Conservation (phyloP, 2,329 filamentous ascomycete species). For the Clonostachys rhizophaga region DNA sequence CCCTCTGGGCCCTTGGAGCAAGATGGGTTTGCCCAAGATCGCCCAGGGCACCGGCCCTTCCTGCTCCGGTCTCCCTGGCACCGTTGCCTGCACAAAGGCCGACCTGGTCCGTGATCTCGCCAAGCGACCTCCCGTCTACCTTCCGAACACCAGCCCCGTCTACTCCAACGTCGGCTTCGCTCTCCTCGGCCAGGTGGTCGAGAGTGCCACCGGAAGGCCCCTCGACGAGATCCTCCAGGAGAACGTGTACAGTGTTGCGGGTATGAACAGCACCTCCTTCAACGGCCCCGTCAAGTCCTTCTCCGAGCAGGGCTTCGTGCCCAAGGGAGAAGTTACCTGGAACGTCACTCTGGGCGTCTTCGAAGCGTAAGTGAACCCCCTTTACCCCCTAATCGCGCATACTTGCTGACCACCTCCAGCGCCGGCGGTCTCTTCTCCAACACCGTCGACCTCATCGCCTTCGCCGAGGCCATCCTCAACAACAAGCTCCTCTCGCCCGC, state of each 20-base stretch:
- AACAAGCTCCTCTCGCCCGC: slow-evolving; percentile 30
- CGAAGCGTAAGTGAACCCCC: slow-evolving; percentile 18
- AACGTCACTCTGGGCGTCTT: slow-evolving; percentile 24
- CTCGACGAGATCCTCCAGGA: slow-evolving; percentile 31
- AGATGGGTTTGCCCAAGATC: slow-evolving; percentile 22
- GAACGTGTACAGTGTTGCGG: slow-evolving; percentile 32
- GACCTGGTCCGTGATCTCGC: slow-evolving; percentile 19
- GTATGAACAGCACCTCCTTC: slow-evolving; percentile 32
- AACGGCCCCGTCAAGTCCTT: slow-evolving; percentile 19
- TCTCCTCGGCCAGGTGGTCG: slow-evolving; percentile 37
- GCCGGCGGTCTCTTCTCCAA: slow-evolving; percentile 34
- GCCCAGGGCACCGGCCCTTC: slow-evolving; percentile 15
- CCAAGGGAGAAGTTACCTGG: slow-evolving; percentile 23
- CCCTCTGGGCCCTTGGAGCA: slow-evolving; percentile 14
- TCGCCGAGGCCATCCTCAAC: slow-evolving; percentile 34
- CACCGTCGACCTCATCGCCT: slow-evolving; percentile 30
- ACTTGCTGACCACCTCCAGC: slow-evolving; percentile 9
- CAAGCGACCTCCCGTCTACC: slow-evolving; percentile 27
- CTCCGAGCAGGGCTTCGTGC: slow-evolving; percentile 23
- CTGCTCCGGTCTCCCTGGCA: slow-evolving; percentile 26
- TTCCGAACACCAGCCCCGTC: slow-evolving; percentile 34
- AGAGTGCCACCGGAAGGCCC: slow-evolving; percentile 32
- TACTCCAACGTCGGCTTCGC: slow-evolving; percentile 45
- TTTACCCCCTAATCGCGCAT: neutral
- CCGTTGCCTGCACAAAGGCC: slow-evolving; percentile 18